Conservation (phyloP, 225 moss, liverwort and hornwort species). For the Bryoerythrophyllum caledonicum region DNA sequence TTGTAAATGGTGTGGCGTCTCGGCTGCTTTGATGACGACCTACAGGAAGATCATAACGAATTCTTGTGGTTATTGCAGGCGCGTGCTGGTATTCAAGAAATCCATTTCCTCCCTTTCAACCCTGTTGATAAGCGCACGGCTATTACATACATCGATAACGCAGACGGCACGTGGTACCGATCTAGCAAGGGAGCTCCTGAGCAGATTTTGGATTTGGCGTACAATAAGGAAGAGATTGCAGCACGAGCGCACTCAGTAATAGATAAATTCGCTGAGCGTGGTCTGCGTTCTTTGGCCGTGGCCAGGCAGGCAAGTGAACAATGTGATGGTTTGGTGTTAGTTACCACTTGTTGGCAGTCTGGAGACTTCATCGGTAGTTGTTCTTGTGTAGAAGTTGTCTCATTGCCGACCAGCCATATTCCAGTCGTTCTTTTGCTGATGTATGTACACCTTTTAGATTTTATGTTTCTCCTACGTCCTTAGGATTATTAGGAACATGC, state of each 20-base stretch:
- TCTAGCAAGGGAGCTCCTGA: conserved; percentile 77
- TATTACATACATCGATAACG: conserved; percentile 49
- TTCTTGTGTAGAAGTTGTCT: not conserved
- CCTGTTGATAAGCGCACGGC: conserved; percentile 73
- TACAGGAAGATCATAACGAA: conserved; percentile 1
- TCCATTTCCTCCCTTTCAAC: conserved; percentile 62
- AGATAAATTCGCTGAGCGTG: conserved; percentile 67
- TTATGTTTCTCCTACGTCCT: not conserved
- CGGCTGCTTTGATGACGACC: not conserved
- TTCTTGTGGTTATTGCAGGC: conserved; percentile 33
- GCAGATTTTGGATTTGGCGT: conserved; percentile 62
- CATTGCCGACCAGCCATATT: not conserved
- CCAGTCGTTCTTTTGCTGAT: not conserved
- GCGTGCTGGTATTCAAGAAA: conserved; percentile 49
- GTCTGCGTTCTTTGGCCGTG: conserved; percentile 63
- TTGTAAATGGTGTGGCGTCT: not conserved
- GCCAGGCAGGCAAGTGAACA: conserved; percentile 53
- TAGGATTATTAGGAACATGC: not conserved
- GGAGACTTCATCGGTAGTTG: not conserved
- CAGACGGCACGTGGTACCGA: conserved; percentile 51
- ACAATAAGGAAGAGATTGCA: conserved; percentile 51
- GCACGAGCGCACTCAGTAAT: conserved; percentile 55
- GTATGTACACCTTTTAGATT: not conserved
- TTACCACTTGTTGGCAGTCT: not conserved
- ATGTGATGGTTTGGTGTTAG: not conserved